Percentiles rank a stretch among this genome's conserved stretches.
Conservation (phyloP, 495 filamentous ascomycete genomes). For the Neurospora tetrasperma region DNA sequence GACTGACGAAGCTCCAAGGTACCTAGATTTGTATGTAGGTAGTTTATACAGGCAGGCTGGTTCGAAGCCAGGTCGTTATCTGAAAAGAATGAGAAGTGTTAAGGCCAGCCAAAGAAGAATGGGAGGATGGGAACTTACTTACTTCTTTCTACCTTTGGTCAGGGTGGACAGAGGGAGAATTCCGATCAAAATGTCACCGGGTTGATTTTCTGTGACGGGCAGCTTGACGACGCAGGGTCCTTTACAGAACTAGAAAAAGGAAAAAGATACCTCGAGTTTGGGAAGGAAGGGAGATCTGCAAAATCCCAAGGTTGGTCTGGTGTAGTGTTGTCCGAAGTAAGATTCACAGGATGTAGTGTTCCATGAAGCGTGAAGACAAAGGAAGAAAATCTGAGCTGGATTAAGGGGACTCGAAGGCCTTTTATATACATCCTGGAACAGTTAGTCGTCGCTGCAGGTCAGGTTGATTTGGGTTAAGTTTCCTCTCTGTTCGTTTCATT, state of each 20-base stretch:
- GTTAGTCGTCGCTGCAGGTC: background rate
- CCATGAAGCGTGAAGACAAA: background rate
- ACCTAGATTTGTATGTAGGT: background rate
- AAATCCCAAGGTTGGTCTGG: background rate
- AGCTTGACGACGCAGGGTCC: background rate
- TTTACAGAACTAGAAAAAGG: background rate
- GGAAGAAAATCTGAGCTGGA: background rate
- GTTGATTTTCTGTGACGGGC: background rate
- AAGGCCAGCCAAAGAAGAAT: background rate
- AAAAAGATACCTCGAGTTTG: no score
- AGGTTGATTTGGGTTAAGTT: fast-evolving
- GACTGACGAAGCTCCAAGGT: background rate
- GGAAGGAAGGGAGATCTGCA: no score
- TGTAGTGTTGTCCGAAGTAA: background rate
- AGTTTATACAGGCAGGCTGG: background rate
- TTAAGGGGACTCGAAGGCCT: background rate
- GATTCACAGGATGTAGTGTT: background rate
- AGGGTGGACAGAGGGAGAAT: background rate
- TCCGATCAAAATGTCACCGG: background rate
- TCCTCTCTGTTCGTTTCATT: background rate
- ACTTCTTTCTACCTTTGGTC: background rate
- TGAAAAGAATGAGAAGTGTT: background rate
- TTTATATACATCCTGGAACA: background rate
- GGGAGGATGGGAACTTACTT: background rate
- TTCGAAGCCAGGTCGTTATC: background rate